Evolutionary conservation across 164 flowering plant genomes (phyloP), one percentile per base, ranked within the genome.

Genomic region (Vitis cinerea): DNA sequence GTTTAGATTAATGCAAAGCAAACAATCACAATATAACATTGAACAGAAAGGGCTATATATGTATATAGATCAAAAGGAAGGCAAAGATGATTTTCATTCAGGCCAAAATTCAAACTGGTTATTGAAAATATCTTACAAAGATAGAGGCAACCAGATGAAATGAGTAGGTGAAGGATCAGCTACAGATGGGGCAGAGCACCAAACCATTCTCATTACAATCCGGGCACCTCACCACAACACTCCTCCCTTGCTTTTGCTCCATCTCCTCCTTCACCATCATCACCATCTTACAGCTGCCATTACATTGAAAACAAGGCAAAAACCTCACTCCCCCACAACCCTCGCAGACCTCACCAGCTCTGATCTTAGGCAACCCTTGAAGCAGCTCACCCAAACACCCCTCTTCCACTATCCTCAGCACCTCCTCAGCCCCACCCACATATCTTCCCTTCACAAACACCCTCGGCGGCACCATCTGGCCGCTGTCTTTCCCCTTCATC

Each of bases 181-280:
- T 78, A 75, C 99, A 95, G 16, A 95, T 78, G 16, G 98, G 99
- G 73, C 98, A 95, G 12, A 82, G 80, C 31, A 93, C 90, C 61
- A 95, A 75, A 6, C 99, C 98, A 84, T 93, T 95, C 80, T 95
- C 99, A 83, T 93, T 95, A 81, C 98, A 95, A n/a, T 89, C 87
- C 30, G 85, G 61, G 66, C 98, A 95, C 62, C 85, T 87, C 27
- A 85, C 85, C 16, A 86, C 87, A 12, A 83, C 83, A 67, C 52
- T 72, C 58, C 68, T 80, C 70, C 79, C 78, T 13, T 64, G 67
- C 16, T 67, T 72, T 23, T 47, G 30, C 23, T 49, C 62, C 65
- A 55, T 17, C 9, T 59, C 80, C 12, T 74, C 83, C 49, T 71
- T 74, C 23, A 72, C 77, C 55, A 72, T 53, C 78, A 75, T 55